phyloP scores from a whole-genome alignment of 2,329 filamentous ascomycete genomes.

The Emmonsiellopsis sp. region DNA sequence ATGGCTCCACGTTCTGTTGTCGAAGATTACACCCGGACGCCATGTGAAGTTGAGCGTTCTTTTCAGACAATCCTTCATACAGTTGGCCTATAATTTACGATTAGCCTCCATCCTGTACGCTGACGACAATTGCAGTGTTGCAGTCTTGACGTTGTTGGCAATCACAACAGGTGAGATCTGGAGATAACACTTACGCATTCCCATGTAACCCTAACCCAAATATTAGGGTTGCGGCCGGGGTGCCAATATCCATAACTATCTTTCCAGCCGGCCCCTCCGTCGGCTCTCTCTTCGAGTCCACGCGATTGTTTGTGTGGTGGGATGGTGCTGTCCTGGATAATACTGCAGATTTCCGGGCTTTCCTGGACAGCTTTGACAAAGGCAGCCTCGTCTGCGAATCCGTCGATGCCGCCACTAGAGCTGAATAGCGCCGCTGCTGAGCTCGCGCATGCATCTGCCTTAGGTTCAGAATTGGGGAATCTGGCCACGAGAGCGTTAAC shows the following conservation, averaged over 20 bases:
- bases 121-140: neutral
- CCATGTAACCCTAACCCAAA: neutral
- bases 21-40: conserved; percentile 7
- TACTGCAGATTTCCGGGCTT: neutral
- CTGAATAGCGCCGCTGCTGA: neutral
- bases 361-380: neutral
- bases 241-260: neutral
- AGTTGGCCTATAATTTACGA: neutral
- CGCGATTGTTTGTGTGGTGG: neutral
- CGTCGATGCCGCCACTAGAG: neutral
- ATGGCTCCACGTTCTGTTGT: neutral
- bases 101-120: neutral
- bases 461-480: neutral
- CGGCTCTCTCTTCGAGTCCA: neutral
- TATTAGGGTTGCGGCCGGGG: neutral
- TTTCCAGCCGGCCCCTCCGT: neutral
- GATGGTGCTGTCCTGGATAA: neutral
- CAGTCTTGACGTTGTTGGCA: neutral
- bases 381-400: neutral
- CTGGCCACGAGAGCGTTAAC: neutral
- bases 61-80: neutral
- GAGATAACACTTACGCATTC: neutral
- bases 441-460: neutral
- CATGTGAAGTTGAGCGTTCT: neutral
- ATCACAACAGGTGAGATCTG: neutral